phyloP scores from a whole-genome alignment of 805 yeast species.

The Candida rishiriensis region DNA sequence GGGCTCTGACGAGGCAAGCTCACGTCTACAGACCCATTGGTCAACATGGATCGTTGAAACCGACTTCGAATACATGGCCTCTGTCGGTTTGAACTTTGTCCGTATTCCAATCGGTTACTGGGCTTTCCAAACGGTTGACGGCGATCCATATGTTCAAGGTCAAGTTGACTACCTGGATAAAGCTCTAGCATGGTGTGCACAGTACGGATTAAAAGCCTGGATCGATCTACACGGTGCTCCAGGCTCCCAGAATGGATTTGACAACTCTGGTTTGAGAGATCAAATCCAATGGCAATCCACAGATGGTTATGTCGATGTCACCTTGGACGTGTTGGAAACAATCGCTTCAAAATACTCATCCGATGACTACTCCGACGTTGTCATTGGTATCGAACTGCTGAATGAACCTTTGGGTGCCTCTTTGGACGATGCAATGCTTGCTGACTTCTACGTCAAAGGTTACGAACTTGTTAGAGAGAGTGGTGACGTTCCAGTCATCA shows the following conservation, averaged over 20 bases:
- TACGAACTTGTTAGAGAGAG: constrained; percentile 58
- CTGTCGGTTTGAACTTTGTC: constrained; percentile 72
- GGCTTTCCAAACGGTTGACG: constrained; percentile 64
- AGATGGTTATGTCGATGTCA: constrained; percentile 38
- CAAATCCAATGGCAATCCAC: constrained; percentile 48
- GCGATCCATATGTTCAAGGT: constrained; percentile 87
- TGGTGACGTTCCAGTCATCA: constrained; percentile 39
- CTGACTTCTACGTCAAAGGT: constrained; percentile 57
- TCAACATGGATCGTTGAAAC: constrained; percentile 64
- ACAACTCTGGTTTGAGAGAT: constrained; percentile 86
- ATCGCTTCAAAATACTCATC: constrained; percentile 63
- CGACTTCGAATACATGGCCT: constrained; percentile 59
- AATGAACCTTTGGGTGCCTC: constrained; percentile 86
- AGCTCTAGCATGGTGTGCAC: constrained; percentile 73
- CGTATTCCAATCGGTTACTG: constrained; percentile 94
- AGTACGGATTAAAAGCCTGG: constrained; percentile 70
- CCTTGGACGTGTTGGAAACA: constrained; percentile 49
- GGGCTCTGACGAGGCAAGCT: constrained; percentile 55
- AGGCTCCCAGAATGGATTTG: constrained; percentile 95
- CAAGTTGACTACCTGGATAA: constrained; percentile 67
- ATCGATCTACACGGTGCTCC: constrained; percentile 95
- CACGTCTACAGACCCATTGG: constrained; percentile 69
- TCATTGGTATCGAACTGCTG: constrained; percentile 77
- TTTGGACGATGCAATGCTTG: constrained; percentile 53
- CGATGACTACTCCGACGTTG: constrained; percentile 58